A percentile compares a stretch with the other conserved stretches of the same genome.
phyloP scores from a whole-genome alignment of 1,139 yeast species.

The Candida tetrigidarum region DNA sequence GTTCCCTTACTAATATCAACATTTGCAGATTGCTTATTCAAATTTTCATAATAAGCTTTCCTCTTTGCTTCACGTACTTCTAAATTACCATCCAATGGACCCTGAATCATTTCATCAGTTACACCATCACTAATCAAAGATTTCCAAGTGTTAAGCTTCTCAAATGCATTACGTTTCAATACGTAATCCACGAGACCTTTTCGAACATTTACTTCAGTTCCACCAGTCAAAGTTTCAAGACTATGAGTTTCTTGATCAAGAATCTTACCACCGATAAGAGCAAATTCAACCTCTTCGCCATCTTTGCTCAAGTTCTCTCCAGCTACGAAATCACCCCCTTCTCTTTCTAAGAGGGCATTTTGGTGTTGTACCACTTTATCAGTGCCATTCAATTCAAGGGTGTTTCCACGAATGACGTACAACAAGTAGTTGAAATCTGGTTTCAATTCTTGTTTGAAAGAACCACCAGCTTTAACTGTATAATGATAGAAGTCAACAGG shows the following conservation, averaged over 20 bases:
- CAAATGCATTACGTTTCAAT: slow-evolving; percentile 72
- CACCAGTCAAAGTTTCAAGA: slow-evolving; percentile 89
- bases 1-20: background rate
- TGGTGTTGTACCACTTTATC: slow-evolving; percentile 48
- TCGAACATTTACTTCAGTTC: slow-evolving; percentile 60
- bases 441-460: slow-evolving; percentile 66
- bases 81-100: slow-evolving; percentile 40
- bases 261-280: slow-evolving; percentile 76
- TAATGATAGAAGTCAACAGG: slow-evolving; percentile 81
- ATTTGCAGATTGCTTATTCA: background rate
- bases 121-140: slow-evolving; percentile 70
- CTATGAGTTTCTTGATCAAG: slow-evolving; percentile 81
- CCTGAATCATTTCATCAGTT: slow-evolving; percentile 46
- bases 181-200: slow-evolving; percentile 77
- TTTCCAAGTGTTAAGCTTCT: slow-evolving; percentile 67
- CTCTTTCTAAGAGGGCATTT: slow-evolving; percentile 65
- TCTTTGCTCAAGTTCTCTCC: slow-evolving; percentile 51
- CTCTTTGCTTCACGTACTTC: slow-evolving; percentile 36
- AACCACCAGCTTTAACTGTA: slow-evolving; percentile 69
- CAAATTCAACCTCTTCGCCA: slow-evolving; percentile 48
- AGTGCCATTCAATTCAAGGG: slow-evolving; percentile 48
- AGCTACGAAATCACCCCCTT: slow-evolving; percentile 62
- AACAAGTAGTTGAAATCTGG: slow-evolving; percentile 71
- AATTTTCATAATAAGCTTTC: slow-evolving; percentile 26
- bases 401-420: slow-evolving; percentile 67